phyloP scores from a whole-genome alignment of 495 filamentous ascomycete genomes.

The Neurospora sp. region DNA sequence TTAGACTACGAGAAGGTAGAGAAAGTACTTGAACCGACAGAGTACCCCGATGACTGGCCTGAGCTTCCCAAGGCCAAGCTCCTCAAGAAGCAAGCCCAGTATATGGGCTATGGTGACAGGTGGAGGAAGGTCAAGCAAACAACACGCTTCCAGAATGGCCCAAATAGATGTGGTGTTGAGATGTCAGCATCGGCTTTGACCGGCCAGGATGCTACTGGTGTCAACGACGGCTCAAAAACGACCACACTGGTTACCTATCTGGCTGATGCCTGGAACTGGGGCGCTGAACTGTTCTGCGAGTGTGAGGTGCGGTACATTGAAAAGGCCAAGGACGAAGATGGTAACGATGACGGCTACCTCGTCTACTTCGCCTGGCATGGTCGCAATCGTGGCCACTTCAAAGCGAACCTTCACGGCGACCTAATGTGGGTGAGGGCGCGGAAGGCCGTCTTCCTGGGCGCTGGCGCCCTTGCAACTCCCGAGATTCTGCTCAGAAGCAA shows the following conservation, averaged over 20 bases:
- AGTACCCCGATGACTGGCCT: conserved; percentile 48
- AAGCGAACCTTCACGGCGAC: conserved; percentile 46
- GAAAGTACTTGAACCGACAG: conserved; percentile 46
- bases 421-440: conserved; percentile 60
- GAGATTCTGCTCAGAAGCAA: conserved; percentile 58
- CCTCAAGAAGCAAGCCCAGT: conserved; percentile 45
- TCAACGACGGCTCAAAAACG: conserved; percentile 61
- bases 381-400: conserved; percentile 46
- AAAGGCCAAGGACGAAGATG: conserved; percentile 35
- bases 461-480: conserved; percentile 51
- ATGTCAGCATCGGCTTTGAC: conserved; percentile 51
- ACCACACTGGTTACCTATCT: conserved; percentile 57
- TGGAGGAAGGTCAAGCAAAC: conserved; percentile 51
- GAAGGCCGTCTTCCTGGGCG: conserved; percentile 50
- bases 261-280: conserved; percentile 67
- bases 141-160: conserved; percentile 48
- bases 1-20: conserved; percentile 47
- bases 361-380: conserved; percentile 60
- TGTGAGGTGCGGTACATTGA: conserved; percentile 59
- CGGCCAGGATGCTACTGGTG: conserved; percentile 51
- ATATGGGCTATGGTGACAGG: conserved; percentile 38
- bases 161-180: conserved; percentile 50
- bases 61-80: conserved; percentile 44
- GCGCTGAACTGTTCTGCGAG: conserved; percentile 62
- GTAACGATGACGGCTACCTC: conserved; percentile 46